Conservation (phyloP, 495 filamentous ascomycete genomes). For the Podospora tetraspora region DNA sequence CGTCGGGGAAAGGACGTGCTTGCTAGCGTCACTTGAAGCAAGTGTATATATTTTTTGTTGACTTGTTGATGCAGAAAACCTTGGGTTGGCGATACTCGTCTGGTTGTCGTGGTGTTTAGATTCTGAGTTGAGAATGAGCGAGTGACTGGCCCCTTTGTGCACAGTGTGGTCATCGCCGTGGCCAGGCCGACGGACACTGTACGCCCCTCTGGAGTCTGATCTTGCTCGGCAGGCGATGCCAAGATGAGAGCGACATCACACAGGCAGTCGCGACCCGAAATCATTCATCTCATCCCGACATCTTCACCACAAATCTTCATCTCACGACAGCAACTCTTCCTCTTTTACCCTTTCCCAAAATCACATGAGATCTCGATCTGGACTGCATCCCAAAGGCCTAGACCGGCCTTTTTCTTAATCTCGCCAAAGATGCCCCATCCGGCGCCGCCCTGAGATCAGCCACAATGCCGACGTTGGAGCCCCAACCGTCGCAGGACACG, state of each 20-base stretch:
- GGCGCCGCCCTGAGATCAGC: background rate
- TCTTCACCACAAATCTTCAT: background rate
- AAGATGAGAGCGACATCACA: background rate
- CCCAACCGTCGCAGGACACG: constrained; percentile 35
- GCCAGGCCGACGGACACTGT: background rate
- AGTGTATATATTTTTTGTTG: background rate
- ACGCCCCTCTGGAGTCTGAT: background rate
- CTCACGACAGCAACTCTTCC: background rate
- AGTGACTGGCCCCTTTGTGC: background rate
- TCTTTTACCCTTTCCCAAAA: background rate
- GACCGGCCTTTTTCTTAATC: background rate
- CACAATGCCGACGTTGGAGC: constrained; percentile 28
- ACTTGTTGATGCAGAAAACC: background rate
- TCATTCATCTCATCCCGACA: background rate
- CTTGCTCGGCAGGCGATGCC: background rate
- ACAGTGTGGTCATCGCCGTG: background rate
- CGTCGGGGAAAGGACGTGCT: background rate
- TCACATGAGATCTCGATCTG: background rate
- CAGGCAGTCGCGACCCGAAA: background rate
- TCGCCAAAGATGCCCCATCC: background rate
- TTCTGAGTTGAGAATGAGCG: background rate
- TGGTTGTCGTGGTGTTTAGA: background rate
- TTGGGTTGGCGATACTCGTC: background rate
- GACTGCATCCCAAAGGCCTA: background rate
- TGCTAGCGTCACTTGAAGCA: background rate